Evolutionary conservation across 2,329 filamentous ascomycete species (phyloP).

Genomic region (Aspergillus caelatus): DNA sequence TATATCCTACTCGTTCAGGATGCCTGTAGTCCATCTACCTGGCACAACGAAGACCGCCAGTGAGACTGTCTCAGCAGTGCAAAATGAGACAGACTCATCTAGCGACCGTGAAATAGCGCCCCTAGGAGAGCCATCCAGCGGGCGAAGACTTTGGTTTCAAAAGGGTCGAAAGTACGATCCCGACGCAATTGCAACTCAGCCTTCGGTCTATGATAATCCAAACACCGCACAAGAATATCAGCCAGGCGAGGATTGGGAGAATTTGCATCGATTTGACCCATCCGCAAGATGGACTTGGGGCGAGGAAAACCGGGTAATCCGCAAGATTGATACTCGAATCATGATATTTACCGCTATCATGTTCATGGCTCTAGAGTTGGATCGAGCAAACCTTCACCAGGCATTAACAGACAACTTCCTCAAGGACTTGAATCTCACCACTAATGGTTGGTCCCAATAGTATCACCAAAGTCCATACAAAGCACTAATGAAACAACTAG

Average conservation of each 20-base stretch:
- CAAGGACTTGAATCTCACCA: conserved; percentile 34
- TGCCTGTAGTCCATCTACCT: neutral
- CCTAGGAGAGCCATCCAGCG: conserved; percentile 23
- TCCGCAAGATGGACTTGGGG: conserved; percentile 15
- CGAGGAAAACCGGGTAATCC: conserved; percentile 11
- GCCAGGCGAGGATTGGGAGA: conserved; percentile 33
- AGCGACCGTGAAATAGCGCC: neutral
- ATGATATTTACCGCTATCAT: conserved; percentile 17
- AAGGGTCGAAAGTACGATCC: conserved; percentile 21
- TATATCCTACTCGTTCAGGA: neutral
- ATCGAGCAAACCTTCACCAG: conserved; percentile 60
- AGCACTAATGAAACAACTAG: conserved; percentile 30
- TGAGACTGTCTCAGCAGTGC: neutral
- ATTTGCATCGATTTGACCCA: conserved; percentile 17
- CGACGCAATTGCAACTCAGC: conserved; percentile 39
- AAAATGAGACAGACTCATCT: neutral
- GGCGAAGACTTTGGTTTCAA: conserved; percentile 35
- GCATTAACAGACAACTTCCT: conserved; percentile 57
- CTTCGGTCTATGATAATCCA: conserved; percentile 50
- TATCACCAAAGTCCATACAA: accelerated
- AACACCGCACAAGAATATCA: conserved; percentile 39
- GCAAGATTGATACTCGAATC: conserved; percentile 16
- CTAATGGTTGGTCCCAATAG: conserved; percentile 7
- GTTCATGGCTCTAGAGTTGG: conserved; percentile 51
- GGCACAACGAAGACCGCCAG: neutral